phyloP scores from a whole-genome alignment of 2,329 filamentous ascomycete genomes.

The Thelonectria discophora region DNA sequence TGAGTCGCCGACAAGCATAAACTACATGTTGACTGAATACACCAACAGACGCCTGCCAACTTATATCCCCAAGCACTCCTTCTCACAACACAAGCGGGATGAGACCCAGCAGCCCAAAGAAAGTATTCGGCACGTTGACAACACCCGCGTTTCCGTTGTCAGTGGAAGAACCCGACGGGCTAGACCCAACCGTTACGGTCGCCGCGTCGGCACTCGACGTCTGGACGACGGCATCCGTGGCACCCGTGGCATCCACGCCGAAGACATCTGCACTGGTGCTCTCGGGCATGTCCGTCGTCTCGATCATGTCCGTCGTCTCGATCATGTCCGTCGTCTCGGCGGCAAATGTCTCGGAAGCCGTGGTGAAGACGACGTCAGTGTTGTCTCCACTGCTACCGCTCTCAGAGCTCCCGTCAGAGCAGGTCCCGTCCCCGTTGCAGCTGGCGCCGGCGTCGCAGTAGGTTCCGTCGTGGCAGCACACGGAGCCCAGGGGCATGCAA shows the following conservation, averaged over 20 bases:
- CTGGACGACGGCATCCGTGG: no score
- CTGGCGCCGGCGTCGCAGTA: conserved; percentile 46
- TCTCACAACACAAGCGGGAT: conserved; percentile 40
- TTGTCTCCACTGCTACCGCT: conserved; percentile 10
- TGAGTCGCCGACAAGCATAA: no score
- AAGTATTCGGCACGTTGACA: conserved; percentile 30
- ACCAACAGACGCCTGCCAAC: not conserved
- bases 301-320: no score
- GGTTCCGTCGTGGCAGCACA: conserved; percentile 39
- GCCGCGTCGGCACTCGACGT: no score
- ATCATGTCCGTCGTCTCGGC: no score
- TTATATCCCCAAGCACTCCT: not conserved
- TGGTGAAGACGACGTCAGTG: no score
- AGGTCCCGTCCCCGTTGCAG: conserved; percentile 32
- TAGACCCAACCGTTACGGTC: not conserved
- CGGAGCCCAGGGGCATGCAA: conserved; percentile 42
- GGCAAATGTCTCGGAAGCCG: no score
- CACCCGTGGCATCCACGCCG: no score
- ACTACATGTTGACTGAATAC: no score
- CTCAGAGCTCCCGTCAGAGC: conserved; percentile 27
- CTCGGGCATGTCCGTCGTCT: not conserved
- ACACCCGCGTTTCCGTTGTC: conserved; percentile 30
- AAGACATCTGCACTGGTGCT: not conserved
- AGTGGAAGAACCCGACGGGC: conserved; percentile 18
- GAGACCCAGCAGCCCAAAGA: conserved; percentile 38